Conservation (phyloP, 352 stramenopile species). For the Pythium sp. region DNA sequence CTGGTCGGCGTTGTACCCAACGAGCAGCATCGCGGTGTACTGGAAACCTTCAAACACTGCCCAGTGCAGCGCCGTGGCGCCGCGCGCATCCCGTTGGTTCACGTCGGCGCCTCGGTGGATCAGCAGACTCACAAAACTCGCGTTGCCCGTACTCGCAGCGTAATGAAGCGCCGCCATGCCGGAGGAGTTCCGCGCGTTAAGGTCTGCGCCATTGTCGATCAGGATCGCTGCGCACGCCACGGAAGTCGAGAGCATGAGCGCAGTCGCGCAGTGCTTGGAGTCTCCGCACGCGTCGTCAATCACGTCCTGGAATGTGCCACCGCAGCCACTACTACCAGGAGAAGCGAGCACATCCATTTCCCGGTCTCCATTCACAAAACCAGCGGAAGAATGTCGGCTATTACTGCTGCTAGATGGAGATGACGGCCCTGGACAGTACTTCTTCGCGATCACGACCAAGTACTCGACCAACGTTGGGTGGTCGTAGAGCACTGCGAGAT, state of each 20-base stretch:
- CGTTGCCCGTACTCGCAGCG: conserved; percentile 73
- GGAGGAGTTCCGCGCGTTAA: conserved; percentile 62
- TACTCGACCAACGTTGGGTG: conserved; percentile 61
- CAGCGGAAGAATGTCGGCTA: not conserved
- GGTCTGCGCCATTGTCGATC: conserved; percentile 48
- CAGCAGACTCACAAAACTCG: conserved; percentile 65
- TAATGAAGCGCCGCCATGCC: conserved; percentile 84
- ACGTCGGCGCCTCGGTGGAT: conserved; percentile 58
- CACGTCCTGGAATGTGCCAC: conserved; percentile 33
- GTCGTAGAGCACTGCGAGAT: conserved; percentile 75
- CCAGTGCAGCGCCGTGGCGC: conserved; percentile 77
- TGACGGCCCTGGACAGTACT: conserved; percentile 33
- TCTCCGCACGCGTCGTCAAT: conserved; percentile 56
- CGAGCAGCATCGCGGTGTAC: conserved; percentile 73
- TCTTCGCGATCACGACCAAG: conserved; percentile 41
- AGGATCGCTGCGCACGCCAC: conserved; percentile 57
- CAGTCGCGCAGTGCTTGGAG: conserved; percentile 65
- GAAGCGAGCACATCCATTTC: conserved; percentile 14
- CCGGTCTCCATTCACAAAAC: conserved; percentile 4
- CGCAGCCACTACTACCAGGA: not conserved
- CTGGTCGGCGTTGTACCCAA: conserved; percentile 46
- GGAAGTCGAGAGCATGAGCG: conserved; percentile 75
- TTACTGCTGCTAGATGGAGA: conserved; percentile 13
- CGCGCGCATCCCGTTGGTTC: conserved; percentile 65
- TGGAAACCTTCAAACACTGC: conserved; percentile 84